Conservation (phyloP, 2,329 filamentous ascomycete genomes). For the Lachnellula hyalina region DNA sequence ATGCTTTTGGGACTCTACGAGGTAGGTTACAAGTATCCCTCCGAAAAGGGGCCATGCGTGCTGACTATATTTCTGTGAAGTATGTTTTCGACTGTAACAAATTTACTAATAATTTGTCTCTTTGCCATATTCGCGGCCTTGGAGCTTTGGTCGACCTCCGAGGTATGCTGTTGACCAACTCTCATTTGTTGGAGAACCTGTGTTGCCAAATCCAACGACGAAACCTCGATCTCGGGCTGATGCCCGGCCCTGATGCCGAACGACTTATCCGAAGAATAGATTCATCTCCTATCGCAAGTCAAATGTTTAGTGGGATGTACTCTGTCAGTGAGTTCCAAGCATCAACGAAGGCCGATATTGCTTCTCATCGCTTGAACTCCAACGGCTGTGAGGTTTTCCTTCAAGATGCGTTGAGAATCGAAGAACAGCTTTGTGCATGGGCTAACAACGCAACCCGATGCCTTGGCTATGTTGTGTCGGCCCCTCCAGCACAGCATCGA, state of each 20-base stretch:
- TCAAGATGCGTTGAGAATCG: not conserved
- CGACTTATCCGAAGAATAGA: conserved; percentile 4
- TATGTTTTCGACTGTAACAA: not conserved
- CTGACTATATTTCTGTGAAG: not conserved
- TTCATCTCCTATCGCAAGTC: not conserved
- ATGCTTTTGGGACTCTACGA: conserved; percentile 12
- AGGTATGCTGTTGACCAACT: not conserved
- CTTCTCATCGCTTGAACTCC: not conserved
- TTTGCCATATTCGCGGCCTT: conserved; percentile 3
- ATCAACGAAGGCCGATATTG: not conserved
- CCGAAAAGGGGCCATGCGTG: not conserved
- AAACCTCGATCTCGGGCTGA: conserved; percentile 4
- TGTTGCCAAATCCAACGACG: conserved; percentile 11
- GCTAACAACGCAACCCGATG: not conserved
- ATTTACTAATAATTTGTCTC: not conserved
- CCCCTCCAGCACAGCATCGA: not conserved
- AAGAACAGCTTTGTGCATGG: not conserved
- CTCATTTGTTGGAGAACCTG: conserved; percentile 3
- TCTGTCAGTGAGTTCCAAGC: conserved; percentile 4
- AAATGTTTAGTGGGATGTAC: conserved; percentile 5
- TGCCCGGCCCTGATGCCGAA: conserved; percentile 2
- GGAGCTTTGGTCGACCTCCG: conserved; percentile 1
- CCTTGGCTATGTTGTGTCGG: not conserved
- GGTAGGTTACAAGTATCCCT: not conserved
- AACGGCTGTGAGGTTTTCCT: not conserved